phyloP scores from a whole-genome alignment of 1,139 yeast species.

The Scheffersomyces lignicola region DNA sequence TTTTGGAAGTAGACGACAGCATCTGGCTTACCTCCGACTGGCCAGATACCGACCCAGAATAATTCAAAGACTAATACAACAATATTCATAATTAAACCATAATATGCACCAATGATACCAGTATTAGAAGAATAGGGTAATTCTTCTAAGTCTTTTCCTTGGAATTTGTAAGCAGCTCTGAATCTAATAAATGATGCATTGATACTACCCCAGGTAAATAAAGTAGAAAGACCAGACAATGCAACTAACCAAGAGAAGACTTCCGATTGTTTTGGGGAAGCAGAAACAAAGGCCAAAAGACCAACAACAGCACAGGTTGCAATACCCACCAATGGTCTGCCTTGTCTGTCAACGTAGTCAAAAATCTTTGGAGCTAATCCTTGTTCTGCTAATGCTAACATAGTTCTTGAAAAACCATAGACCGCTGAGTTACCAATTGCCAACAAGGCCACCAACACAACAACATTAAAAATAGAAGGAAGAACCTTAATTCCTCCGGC shows the following conservation, averaged over 20 bases:
- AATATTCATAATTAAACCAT: slow-evolving; percentile 32
- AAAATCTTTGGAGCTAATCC: slow-evolving; percentile 39
- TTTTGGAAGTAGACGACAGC: slow-evolving; percentile 33
- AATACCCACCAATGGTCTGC: slow-evolving; percentile 46
- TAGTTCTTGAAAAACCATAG: slow-evolving; percentile 45
- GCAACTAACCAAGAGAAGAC: slow-evolving; percentile 46
- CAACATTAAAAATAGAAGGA: slow-evolving; percentile 45
- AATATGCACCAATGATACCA: slow-evolving; percentile 39
- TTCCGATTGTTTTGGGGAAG: slow-evolving; percentile 34
- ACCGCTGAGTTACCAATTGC: slow-evolving; percentile 50
- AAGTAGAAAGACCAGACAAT: slow-evolving; percentile 41
- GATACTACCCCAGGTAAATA: slow-evolving; percentile 46
- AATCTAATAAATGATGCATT: slow-evolving; percentile 40
- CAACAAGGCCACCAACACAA: slow-evolving; percentile 39
- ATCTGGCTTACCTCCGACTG: slow-evolving; percentile 31
- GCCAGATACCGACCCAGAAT: slow-evolving; percentile 44
- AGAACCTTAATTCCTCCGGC: slow-evolving; percentile 41
- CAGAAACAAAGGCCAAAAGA: slow-evolving; percentile 42
- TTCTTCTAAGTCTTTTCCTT: slow-evolving; percentile 30
- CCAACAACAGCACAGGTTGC: slow-evolving; percentile 35
- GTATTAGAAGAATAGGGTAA: slow-evolving; percentile 40
- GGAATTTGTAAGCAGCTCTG: slow-evolving; percentile 35
- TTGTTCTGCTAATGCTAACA: slow-evolving; percentile 42
- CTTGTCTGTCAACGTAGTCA: slow-evolving; percentile 40
- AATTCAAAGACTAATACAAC: slow-evolving; percentile 35